Evolutionary conservation across 139 green algal species (phyloP).

Genomic region (Volvox africanus): DNA sequence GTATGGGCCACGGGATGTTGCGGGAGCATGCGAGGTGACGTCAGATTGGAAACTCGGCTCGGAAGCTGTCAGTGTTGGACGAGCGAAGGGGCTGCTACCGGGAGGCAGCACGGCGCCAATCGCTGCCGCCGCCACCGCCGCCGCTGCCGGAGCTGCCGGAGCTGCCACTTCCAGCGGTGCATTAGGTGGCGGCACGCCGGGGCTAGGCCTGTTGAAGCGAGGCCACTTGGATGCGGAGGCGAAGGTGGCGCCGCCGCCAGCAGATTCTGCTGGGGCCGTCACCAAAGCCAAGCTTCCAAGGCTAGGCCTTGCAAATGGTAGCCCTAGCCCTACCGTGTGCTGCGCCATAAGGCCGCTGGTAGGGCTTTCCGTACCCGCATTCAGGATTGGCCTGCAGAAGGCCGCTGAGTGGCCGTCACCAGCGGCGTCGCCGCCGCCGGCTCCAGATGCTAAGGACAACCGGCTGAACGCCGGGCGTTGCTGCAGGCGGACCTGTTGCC

Average conservation of each 20-base stretch:
- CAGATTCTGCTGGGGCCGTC: neutral
- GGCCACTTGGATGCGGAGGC: neutral
- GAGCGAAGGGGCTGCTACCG: neutral
- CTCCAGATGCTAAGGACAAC: neutral
- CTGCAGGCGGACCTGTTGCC: neutral
- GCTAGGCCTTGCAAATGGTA: neutral
- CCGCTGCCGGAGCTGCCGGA: neutral
- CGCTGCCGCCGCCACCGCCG: neutral
- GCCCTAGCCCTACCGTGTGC: neutral
- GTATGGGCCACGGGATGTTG: neutral
- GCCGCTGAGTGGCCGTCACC: neutral
- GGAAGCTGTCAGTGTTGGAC: neutral
- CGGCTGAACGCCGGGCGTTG: neutral
- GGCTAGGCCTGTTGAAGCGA: neutral
- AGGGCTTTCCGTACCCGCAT: neutral
- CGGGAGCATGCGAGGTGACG: neutral
- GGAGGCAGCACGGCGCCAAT: neutral
- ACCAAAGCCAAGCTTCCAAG: neutral
- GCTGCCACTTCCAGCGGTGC: neutral
- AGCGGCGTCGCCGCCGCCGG: neutral
- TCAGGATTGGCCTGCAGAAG: neutral
- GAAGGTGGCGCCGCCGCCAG: neutral
- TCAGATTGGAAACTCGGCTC: neutral
- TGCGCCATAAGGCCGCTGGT: neutral
- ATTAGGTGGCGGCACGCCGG: neutral